phyloP scores from a whole-genome alignment of 352 stramenopile genomes.

The Pythium vanterpoolii region DNA sequence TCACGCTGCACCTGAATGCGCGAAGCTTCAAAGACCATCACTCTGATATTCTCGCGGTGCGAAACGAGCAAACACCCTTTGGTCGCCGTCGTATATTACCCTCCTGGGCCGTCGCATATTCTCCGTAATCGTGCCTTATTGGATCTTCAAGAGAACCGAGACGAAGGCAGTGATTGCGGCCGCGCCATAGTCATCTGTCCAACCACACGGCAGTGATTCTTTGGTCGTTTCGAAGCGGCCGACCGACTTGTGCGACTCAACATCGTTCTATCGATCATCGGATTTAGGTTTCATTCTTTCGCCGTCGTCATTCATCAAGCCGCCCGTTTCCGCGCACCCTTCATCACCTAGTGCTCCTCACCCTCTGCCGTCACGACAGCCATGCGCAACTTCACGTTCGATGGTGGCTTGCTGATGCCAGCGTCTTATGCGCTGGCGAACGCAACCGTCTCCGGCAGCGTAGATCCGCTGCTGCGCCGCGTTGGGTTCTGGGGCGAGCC shows the following conservation, averaged over 20 bases:
- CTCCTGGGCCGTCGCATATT: not conserved
- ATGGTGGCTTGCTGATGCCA: not conserved
- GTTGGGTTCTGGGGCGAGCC: not conserved
- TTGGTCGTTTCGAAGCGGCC: no score
- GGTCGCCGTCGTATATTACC: no score
- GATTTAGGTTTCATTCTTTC: not conserved
- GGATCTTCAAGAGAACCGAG: not conserved
- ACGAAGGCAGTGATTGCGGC: not conserved
- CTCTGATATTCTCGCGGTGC: not conserved
- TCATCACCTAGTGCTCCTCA: no score
- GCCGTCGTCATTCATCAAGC: not conserved
- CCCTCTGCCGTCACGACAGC: not conserved
- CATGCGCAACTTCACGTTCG: not conserved
- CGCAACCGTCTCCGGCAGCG: not conserved
- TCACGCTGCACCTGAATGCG: no score
- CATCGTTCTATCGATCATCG: no score
- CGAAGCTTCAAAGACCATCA: not conserved
- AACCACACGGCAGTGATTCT: no score
- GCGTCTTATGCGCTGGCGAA: not conserved
- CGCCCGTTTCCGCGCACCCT: not conserved
- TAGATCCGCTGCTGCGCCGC: not conserved
- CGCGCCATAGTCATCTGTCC: not conserved
- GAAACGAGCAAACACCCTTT: not conserved
- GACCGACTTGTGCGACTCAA: no score
- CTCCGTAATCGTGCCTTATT: not conserved